A percentile compares a stretch with the other conserved stretches of the same genome.
Evolutionary conservation across 106 monocot genomes (phyloP).

Genomic region (Dactylorhiza incarnata): DNA sequence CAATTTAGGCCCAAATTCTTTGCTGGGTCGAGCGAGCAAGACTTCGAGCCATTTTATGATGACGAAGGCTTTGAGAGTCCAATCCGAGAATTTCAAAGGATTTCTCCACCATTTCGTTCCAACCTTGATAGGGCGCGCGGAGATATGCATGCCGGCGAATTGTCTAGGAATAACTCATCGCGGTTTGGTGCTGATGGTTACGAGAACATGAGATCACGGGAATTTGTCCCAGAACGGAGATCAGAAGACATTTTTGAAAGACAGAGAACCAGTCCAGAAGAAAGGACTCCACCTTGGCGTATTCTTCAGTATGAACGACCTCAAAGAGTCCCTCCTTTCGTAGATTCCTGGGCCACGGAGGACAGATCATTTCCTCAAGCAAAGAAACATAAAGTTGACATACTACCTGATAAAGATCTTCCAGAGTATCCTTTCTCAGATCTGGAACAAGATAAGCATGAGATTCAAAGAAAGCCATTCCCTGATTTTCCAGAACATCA

Average conservation of each 20-base stretch:
- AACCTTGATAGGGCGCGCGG: conserved; percentile 30
- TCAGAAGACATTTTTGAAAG: conserved; percentile 36
- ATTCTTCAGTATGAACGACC: conserved; percentile 46
- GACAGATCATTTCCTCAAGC: conserved; percentile 36
- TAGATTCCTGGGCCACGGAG: conserved; percentile 40
- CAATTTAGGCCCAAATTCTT: conserved; percentile 21
- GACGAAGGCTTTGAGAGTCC: conserved; percentile 44
- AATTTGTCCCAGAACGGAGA: conserved; percentile 27
- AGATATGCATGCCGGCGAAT: conserved; percentile 22
- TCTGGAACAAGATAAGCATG: conserved; percentile 30
- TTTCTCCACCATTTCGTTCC: conserved; percentile 32
- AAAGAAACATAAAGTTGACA: conserved; percentile 51
- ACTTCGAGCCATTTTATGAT: conserved; percentile 20
- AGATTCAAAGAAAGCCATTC: conserved; percentile 16
- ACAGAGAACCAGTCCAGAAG: conserved; percentile 38
- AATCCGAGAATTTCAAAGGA: conserved; percentile 29
- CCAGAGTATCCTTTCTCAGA: conserved; percentile 85
- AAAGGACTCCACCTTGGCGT: conserved; percentile 27
- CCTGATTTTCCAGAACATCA: conserved; percentile 30
- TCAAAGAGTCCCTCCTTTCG: conserved; percentile 28
- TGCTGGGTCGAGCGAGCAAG: conserved; percentile 17
- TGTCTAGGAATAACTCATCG: conserved; percentile 18
- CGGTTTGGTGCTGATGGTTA: conserved; percentile 18
- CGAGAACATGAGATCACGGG: conserved; percentile 33
- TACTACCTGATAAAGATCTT: conserved; percentile 60